phyloP scores from a whole-genome alignment of 768 basidiomycete genomes.

The Nidula microcarpa region DNA sequence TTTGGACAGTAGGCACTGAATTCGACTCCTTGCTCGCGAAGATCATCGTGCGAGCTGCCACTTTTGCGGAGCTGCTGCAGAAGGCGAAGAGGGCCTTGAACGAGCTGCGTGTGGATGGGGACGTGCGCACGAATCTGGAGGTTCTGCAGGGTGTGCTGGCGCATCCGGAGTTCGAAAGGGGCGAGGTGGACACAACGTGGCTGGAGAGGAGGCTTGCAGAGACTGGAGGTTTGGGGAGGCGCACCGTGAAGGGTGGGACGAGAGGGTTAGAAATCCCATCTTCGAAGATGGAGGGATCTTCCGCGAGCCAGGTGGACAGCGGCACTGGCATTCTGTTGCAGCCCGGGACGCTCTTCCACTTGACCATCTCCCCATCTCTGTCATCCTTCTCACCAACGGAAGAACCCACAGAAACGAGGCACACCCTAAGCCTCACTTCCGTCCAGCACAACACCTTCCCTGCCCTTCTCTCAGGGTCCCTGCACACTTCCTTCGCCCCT shows the following conservation, averaged over 20 bases:
- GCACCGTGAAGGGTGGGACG: not conserved
- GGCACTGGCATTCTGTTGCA: conserved; percentile 16
- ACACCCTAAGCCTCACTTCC: conserved; percentile 25
- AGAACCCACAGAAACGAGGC: conserved; percentile 13
- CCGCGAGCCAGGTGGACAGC: not conserved
- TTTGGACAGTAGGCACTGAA: conserved; percentile 53
- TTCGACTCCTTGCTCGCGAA: conserved; percentile 90
- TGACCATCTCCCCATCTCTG: conserved; percentile 16
- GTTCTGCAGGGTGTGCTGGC: conserved; percentile 26
- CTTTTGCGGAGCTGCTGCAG: conserved; percentile 79
- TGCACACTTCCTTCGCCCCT: conserved; percentile 26
- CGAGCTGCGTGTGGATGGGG: conserved; percentile 76
- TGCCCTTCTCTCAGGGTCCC: conserved; percentile 25
- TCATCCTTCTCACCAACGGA: no score
- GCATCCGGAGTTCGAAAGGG: conserved; percentile 25
- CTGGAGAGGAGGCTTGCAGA: conserved; percentile 22
- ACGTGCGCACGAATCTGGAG: conserved; percentile 24
- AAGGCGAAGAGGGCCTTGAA: conserved; percentile 81
- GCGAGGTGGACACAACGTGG: conserved; percentile 32
- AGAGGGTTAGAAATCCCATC: not conserved
- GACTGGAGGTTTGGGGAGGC: conserved; percentile 11
- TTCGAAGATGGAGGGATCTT: not conserved
- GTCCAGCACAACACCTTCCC: conserved; percentile 33
- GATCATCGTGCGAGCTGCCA: conserved; percentile 72
- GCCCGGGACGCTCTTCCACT: conserved; percentile 31